A percentile compares a stretch with the other conserved stretches of the same genome.
Evolutionary conservation across 352 stramenopile species (phyloP).

Genomic region (Phytophthora ohioensis): DNA sequence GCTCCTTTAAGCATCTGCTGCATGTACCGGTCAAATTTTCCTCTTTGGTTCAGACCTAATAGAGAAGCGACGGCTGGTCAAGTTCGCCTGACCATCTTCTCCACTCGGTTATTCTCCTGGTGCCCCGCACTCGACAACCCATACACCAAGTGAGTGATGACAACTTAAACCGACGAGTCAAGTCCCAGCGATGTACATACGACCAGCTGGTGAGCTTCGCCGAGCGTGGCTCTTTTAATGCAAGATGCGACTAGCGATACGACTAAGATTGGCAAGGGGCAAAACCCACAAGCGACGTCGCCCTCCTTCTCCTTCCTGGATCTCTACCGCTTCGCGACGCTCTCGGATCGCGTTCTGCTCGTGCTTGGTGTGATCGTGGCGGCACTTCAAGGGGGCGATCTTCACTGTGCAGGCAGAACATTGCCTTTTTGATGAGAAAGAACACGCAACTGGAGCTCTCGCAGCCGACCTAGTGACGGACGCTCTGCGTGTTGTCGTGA

Average conservation of each 20-base stretch:
- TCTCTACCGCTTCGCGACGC: slow-evolving; percentile 38
- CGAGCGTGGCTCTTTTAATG: slow-evolving; percentile 3
- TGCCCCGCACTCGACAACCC: background rate
- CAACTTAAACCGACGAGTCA: slow-evolving; percentile 2
- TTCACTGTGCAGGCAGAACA: slow-evolving; percentile 51
- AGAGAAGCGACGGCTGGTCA: slow-evolving; percentile 1
- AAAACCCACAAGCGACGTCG: background rate
- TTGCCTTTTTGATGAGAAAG: slow-evolving; percentile 78
- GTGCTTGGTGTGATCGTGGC: slow-evolving; percentile 26
- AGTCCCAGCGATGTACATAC: slow-evolving; percentile 7
- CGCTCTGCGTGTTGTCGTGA: slow-evolving; percentile 49
- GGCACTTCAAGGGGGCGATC: slow-evolving; percentile 35
- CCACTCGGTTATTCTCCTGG: slow-evolving; percentile 16
- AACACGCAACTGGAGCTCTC: slow-evolving; percentile 67
- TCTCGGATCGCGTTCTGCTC: slow-evolving; percentile 30
- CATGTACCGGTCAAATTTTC: background rate
- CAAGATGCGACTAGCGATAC: slow-evolving; percentile 10
- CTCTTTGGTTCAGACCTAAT: slow-evolving; percentile 12
- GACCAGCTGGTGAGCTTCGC: slow-evolving; percentile 18
- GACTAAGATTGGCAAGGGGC: background rate
- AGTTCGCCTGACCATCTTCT: background rate
- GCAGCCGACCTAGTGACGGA: slow-evolving; percentile 72
- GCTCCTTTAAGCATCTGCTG: background rate
- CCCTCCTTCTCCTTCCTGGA: slow-evolving; percentile 29
- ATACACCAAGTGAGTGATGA: slow-evolving; percentile 3